Conservation (phyloP, 208 protist species). For the Acanthamoeba royreba region DNA sequence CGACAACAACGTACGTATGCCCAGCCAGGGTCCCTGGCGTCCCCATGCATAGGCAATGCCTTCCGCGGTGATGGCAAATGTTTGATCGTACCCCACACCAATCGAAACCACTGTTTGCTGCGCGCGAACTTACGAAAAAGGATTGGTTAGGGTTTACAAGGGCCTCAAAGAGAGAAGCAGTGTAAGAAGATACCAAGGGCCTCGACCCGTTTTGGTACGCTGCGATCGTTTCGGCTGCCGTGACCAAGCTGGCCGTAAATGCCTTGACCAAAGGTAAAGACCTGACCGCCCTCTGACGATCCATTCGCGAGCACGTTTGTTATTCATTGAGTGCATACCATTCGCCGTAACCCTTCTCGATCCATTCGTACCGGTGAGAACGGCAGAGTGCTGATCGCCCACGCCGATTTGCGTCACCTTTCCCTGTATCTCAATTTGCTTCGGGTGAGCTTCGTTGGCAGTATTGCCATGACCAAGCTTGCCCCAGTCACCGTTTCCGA, state of each 20-base stretch:
- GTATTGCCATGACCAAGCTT: background rate
- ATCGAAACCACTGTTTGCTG: background rate
- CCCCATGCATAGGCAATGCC: background rate
- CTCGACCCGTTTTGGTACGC: background rate
- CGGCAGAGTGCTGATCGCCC: background rate
- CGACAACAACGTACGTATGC: background rate
- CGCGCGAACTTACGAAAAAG: background rate
- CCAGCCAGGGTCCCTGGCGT: background rate
- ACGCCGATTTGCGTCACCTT: background rate
- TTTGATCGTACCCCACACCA: background rate
- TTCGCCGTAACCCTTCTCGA: no score
- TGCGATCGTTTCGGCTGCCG: background rate
- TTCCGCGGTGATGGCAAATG: background rate
- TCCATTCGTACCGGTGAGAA: background rate
- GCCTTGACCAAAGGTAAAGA: constrained; percentile 18
- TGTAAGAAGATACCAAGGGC: background rate
- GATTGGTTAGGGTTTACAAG: background rate
- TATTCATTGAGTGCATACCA: no score
- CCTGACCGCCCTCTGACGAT: background rate
- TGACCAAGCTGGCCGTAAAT: background rate
- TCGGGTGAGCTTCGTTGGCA: background rate
- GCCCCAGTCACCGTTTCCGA: background rate
- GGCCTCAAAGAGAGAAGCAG: background rate
- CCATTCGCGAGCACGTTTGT: background rate
- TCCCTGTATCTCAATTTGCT: background rate